Evolutionary conservation across 2,329 filamentous ascomycete genomes (phyloP).

Genomic region (Macrophomina tecta): DNA sequence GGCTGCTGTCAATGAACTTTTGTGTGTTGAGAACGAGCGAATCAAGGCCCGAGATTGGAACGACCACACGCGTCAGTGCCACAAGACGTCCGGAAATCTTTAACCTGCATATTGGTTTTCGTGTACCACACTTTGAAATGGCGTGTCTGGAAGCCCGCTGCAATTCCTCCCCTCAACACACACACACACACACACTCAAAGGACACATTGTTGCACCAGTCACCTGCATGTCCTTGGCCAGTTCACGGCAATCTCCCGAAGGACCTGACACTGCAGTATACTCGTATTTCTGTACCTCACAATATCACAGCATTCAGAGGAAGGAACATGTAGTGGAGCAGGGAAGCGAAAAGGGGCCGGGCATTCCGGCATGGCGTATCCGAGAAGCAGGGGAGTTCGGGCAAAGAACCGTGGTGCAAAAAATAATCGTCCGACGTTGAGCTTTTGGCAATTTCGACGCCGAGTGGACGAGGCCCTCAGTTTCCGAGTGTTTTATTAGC

Average conservation of each 20-base stretch:
- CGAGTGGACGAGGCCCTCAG: neutral
- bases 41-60: too few species aligned
- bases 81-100: too few species aligned
- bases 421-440: neutral
- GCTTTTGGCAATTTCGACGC: neutral
- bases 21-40: too few species aligned
- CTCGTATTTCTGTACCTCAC: slow-evolving; percentile 8
- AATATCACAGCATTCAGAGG: neutral
- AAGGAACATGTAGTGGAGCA: too few species aligned
- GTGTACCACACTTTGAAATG: too few species aligned
- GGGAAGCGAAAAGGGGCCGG: neutral
- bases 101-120: too few species aligned
- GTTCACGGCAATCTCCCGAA: slow-evolving; percentile 2
- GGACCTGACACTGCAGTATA: slow-evolving; percentile 10
- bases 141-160: too few species aligned
- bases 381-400: neutral
- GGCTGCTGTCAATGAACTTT: too few species aligned
- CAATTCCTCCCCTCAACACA: too few species aligned
- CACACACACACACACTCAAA: too few species aligned
- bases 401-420: slow-evolving; percentile 8
- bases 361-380: neutral
- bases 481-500: slow-evolving; percentile 10
- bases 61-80: too few species aligned
- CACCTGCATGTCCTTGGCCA: neutral
- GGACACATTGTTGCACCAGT: too few species aligned